These are phyloP conservation scores for Lathyrus aphaca DNA, from an alignment of 306 rosid genomes.

Conservation along the genomic window DNA sequence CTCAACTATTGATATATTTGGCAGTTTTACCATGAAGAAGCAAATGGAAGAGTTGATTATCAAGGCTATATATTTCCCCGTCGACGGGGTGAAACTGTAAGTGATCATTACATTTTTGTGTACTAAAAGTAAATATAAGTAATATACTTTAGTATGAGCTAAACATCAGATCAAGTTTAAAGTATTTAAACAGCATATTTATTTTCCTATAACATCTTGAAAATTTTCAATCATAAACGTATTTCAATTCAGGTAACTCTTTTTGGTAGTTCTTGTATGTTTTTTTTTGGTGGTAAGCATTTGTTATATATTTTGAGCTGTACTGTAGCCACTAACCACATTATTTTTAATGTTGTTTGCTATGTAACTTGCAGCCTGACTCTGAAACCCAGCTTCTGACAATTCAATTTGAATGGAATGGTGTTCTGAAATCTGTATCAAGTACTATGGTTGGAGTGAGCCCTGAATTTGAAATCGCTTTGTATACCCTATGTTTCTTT, in stretches of 20 bases:
- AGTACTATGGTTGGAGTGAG: constrained; percentile 95
- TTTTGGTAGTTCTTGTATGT: not conserved
- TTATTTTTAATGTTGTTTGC: constrained; percentile 32
- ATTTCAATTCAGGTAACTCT: constrained; percentile 28
- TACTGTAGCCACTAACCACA: constrained; percentile 21
- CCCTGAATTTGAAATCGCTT: constrained; percentile 95
- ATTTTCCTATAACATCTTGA: constrained; percentile 4
- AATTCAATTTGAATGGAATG: constrained; percentile 95
- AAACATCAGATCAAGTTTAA: constrained; percentile 17
- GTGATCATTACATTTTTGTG: constrained; percentile 39
- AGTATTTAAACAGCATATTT: not conserved
- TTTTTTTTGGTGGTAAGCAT: constrained; percentile 7
- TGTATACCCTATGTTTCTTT: constrained; percentile 84
- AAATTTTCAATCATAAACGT: not conserved
- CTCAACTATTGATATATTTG: constrained; percentile 34
- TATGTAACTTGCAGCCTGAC: constrained; percentile 76
- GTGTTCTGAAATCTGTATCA: constrained; percentile 84
- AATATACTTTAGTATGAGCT: constrained; percentile 7
- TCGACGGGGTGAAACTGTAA: constrained; percentile 71
- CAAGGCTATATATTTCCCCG: constrained; percentile 95
- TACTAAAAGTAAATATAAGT: constrained; percentile 4
- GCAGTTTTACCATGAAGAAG: constrained; percentile 95
- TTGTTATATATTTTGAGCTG: constrained; percentile 24
- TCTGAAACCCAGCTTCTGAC: constrained; percentile 87
- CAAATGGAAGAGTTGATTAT: constrained; percentile 82